phyloP scores from a whole-genome alignment of 441 rosid genomes.

The Erysimum cheiri region DNA sequence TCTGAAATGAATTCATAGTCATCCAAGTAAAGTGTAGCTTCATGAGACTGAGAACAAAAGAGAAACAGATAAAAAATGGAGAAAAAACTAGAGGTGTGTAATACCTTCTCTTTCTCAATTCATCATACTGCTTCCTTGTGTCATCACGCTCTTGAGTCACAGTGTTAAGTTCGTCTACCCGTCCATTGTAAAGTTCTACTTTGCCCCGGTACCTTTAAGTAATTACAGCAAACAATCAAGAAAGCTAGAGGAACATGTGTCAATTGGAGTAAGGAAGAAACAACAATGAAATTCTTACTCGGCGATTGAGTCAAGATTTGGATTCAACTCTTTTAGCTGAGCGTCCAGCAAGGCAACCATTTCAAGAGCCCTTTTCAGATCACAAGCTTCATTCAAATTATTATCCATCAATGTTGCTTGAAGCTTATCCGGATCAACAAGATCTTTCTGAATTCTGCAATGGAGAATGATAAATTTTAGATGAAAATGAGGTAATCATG shows the following conservation, averaged over 20 bases:
- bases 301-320: constrained; percentile 94
- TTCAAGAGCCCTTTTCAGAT: constrained; percentile 79
- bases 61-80: constrained; percentile 7
- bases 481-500: constrained; percentile 29
- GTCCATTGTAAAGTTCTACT: constrained; percentile 74
- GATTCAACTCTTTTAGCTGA: constrained; percentile 91
- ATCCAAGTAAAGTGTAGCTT: constrained; percentile 36
- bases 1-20: constrained; percentile 51
- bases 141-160: constrained; percentile 90
- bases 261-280: not conserved
- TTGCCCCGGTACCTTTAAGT: constrained; percentile 71
- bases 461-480: constrained; percentile 40
- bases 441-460: constrained; percentile 90
- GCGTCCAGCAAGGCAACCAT: constrained; percentile 80
- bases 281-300: constrained; percentile 62
- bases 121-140: constrained; percentile 84
- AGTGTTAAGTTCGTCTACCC: constrained; percentile 80
- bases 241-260: constrained; percentile 22
- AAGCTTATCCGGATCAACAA: constrained; percentile 88
- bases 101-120: constrained; percentile 86
- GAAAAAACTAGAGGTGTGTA: constrained; percentile 18
- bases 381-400: constrained; percentile 62
- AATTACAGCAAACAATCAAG: constrained; percentile 37
- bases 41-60: constrained; percentile 20
- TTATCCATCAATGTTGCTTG: constrained; percentile 72